Evolutionary conservation across 352 stramenopile genomes (phyloP).

Genomic region (Lagenidium sp.): DNA sequence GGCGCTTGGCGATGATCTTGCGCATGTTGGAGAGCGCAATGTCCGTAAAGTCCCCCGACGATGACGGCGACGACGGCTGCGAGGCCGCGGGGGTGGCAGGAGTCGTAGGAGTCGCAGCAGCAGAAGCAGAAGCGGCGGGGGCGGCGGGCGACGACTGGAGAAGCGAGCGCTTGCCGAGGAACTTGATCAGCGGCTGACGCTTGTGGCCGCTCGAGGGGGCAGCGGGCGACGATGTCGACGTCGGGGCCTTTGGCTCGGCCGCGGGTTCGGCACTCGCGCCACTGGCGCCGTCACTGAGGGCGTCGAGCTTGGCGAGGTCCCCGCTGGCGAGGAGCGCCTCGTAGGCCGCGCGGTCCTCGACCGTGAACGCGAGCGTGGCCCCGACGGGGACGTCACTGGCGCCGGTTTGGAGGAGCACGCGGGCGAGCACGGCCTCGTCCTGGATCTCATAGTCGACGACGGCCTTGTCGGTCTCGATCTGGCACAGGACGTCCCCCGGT

Average conservation of each 20-base stretch:
- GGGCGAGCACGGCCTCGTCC: conserved; percentile 94
- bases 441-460: conserved; percentile 98
- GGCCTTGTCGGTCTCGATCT: conserved; percentile 99
- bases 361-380: conserved; percentile 91
- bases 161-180: conserved; percentile 76
- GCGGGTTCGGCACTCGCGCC: conserved; percentile 9
- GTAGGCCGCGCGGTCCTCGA: conserved; percentile 87
- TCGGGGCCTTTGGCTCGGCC: too few species aligned
- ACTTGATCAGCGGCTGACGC: conserved; percentile 73
- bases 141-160: conserved; percentile 10
- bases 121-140: conserved; percentile 1
- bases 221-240: background rate
- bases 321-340: conserved; percentile 47
- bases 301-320: conserved; percentile 33
- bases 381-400: conserved; percentile 88
- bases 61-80: background rate
- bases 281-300: conserved; percentile 12
- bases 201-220: conserved; percentile 11
- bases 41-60: conserved; percentile 63
- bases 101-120: conserved; percentile 8
- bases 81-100: background rate
- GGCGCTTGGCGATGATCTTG: conserved; percentile 97
- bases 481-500: conserved; percentile 91
- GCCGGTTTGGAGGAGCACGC: conserved; percentile 89
- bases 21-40: conserved; percentile 93